These are phyloP conservation scores for Echites panduratus DNA, from an alignment of 257 asterid genomes.

Conservation along the genomic window DNA sequence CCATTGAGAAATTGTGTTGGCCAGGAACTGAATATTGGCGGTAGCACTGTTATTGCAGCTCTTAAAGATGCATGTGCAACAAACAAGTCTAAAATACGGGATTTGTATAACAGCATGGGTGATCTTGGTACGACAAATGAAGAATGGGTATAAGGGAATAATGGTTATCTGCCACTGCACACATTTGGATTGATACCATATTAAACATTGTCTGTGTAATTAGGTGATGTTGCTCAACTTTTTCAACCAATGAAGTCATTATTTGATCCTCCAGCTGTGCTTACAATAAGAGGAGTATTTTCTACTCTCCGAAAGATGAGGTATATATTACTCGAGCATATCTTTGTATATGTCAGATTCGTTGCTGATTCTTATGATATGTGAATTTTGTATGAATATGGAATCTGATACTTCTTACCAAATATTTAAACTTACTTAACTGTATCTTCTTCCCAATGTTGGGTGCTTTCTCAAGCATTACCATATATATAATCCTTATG, in stretches of 20 bases:
- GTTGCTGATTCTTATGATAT: neutral
- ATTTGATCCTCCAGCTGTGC: conserved; percentile 73
- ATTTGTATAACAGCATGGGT: conserved; percentile 62
- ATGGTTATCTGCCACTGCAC: conserved; percentile 6
- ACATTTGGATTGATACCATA: neutral
- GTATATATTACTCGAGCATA: conserved; percentile 28
- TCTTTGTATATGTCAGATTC: neutral
- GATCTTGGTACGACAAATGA: conserved; percentile 63
- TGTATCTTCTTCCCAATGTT: neutral
- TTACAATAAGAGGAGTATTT: conserved; percentile 74
- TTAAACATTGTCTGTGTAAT: conserved; percentile 26
- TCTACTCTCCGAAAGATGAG: conserved; percentile 64
- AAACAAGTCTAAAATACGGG: conserved; percentile 58
- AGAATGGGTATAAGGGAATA: neutral
- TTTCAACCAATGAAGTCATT: conserved; percentile 81
- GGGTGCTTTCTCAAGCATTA: neutral
- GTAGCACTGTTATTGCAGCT: conserved; percentile 64
- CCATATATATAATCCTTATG: too few species aligned
- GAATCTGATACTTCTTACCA: neutral
- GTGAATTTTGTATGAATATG: neutral
- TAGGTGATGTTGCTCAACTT: conserved; percentile 97
- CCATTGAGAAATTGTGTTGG: conserved; percentile 15
- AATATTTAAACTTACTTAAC: neutral
- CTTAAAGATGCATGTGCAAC: conserved; percentile 83
- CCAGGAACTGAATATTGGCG: conserved; percentile 88